These are phyloP conservation scores for Penicillium riverlandense DNA, from an alignment of 495 filamentous ascomycete species.

Conservation along the genomic window DNA sequence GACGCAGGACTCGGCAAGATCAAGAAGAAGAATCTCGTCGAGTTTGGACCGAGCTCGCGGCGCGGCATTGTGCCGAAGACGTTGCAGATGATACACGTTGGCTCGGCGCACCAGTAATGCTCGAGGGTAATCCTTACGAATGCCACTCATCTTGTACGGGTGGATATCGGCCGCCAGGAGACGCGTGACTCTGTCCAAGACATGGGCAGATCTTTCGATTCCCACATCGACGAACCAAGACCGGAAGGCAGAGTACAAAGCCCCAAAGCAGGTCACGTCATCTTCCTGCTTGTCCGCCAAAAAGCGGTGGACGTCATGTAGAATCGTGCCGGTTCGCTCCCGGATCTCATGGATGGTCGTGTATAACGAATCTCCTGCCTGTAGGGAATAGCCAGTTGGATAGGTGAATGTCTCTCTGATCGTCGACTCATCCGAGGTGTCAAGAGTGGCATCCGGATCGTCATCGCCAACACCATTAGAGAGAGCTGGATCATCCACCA, in stretches of 20 bases:
- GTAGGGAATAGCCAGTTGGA: conserved; percentile 75
- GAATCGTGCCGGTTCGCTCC: conserved; percentile 65
- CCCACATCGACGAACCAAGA: conserved; percentile 98
- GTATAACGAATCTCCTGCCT: conserved; percentile 56
- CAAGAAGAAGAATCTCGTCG: conserved; percentile 74
- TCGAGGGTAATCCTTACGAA: conserved; percentile 87
- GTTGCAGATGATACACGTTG: conserved; percentile 89
- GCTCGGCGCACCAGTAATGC: conserved; percentile 84
- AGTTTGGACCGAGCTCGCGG: conserved; percentile 77
- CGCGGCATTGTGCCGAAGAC: conserved; percentile 84
- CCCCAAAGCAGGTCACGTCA: conserved; percentile 90
- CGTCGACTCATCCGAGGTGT: conserved; percentile 74
- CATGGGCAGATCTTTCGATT: conserved; percentile 89
- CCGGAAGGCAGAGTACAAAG: conserved; percentile 83
- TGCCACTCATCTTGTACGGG: conserved; percentile 87
- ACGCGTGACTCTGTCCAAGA: conserved; percentile 76
- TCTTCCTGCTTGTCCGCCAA: conserved; percentile 81
- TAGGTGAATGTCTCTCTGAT: conserved; percentile 77
- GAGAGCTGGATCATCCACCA: conserved; percentile 21
- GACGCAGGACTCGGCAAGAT: conserved; percentile 84
- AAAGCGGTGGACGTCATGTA: conserved; percentile 81
- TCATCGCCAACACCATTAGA: conserved; percentile 42
- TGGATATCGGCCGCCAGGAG: conserved; percentile 78
- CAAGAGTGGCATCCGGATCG: conserved; percentile 55
- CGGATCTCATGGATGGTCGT: conserved; percentile 71